Percentiles rank a stretch among this genome's conserved stretches.
phyloP scores from a whole-genome alignment of 176 grass and related monocot genomes.

The Puya raimondii region DNA sequence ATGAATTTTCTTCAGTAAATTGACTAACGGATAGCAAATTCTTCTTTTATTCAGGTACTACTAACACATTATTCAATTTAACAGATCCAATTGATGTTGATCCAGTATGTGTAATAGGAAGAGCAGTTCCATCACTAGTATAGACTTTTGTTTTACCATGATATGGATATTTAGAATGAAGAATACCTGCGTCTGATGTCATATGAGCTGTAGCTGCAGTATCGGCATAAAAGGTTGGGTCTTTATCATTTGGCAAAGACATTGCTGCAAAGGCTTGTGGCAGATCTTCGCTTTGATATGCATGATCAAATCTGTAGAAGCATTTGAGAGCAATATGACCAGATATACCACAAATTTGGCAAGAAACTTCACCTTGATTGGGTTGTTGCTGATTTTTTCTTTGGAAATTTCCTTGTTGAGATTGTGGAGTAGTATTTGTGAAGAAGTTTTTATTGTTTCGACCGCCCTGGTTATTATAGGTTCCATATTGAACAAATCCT shows the following conservation, averaged over 20 bases:
- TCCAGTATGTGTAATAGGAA: conserved; percentile 5
- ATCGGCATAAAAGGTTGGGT: neutral
- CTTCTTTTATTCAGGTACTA: conserved; percentile 4
- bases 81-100: neutral
- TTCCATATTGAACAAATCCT: no score
- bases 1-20: conserved; percentile 1
- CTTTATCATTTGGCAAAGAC: neutral
- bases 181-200: neutral
- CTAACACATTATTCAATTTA: neutral
- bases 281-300: neutral
- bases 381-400: no score
- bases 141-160: neutral
- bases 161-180: no score
- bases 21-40: conserved; percentile 3
- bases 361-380: no score
- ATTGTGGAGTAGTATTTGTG: no score
- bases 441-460: no score
- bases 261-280: neutral
- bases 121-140: neutral
- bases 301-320: neutral
- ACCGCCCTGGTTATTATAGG: no score
- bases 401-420: no score
- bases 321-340: neutral
- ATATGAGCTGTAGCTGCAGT: neutral
- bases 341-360: no score